Base-by-base conservation (phyloP, 2,329 filamentous ascomycete species). In the Ceratocystis destructans region DNA sequence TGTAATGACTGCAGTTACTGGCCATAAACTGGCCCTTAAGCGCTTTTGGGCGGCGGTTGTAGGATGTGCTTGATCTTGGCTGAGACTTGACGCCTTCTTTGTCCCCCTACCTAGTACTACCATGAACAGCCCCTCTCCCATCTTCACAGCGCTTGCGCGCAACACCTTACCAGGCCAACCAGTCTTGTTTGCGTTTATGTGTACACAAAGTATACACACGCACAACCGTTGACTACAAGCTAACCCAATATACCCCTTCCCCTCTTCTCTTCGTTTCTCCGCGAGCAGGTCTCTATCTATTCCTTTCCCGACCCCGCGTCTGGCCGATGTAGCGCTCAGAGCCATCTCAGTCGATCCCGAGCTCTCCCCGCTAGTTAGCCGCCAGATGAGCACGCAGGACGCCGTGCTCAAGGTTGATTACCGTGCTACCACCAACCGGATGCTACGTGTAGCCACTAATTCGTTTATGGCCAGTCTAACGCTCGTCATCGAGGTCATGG, bases 391-490 rank as follows among this genome's bases (percentile, higher is more conserved):
- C 50, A 79, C 90, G 33, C 73, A 73, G 50, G 72, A 74, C 20
- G 76, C 72, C 25, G 76, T 92, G 3, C 79, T 97, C 62, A 80
- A 82, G 68, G 87, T 89, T 8, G 82, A 87, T 68, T 97, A 97
- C 77, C 83, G 81, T 65, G 94, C 94, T 1, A 90, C 90, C 0
- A 97, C 94, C 22, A 96, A 96, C 74, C 87, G 94, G 71, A 97
- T 97, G 93, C 81, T 99, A 67, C 87, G 94, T 57, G 94, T 99
- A 1, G 89, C 93, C 2, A 92, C 96, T 66, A 97, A 97, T 77
- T 90, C 91, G 8, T 96, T 96, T 76, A 91, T 97, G 81, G 93
- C 97, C 72, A 95, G 88, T 71, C 75, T 96, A 66, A 84, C 85
- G 64, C 84, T 96, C 4, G 87, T 96, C 0, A 75, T 96, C 53